Evolutionary conservation across 2,329 filamentous ascomycete species (phyloP).

Genomic region (Cladorrhinum sp.): DNA sequence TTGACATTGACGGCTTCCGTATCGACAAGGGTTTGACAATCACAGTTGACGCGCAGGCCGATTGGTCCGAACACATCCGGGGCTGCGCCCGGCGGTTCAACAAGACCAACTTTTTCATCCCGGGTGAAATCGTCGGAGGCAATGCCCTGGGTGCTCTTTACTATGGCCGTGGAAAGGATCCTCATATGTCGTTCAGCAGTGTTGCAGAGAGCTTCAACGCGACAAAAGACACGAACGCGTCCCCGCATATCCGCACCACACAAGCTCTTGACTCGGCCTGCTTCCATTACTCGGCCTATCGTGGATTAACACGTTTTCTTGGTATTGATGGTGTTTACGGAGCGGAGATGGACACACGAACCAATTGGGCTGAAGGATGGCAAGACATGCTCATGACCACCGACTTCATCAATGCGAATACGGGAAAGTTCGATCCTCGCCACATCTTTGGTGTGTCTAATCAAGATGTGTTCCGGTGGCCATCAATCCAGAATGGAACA

Average conservation of each 20-base stretch:
- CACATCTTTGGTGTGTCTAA: slow-evolving; percentile 42
- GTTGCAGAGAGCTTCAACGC: slow-evolving; percentile 37
- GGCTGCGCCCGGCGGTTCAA: slow-evolving; percentile 55
- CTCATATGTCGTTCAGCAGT: slow-evolving; percentile 23
- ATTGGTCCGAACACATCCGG: slow-evolving; percentile 56
- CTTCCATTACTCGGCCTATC: slow-evolving; percentile 60
- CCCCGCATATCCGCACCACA: slow-evolving; percentile 39
- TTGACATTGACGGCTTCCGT: slow-evolving; percentile 64
- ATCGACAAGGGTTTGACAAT: slow-evolving; percentile 66
- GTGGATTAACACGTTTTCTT: slow-evolving; percentile 56
- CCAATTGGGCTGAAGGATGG: slow-evolving; percentile 52
- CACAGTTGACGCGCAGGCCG: slow-evolving; percentile 57
- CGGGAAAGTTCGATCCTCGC: slow-evolving; percentile 20
- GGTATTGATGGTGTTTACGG: slow-evolving; percentile 56
- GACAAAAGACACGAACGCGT: slow-evolving; percentile 43
- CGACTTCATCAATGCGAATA: slow-evolving; percentile 24
- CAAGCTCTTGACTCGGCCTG: slow-evolving; percentile 41
- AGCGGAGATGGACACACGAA: slow-evolving; percentile 51
- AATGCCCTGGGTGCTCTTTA: slow-evolving; percentile 59
- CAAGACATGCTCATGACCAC: slow-evolving; percentile 50
- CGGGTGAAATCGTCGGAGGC: slow-evolving; percentile 61
- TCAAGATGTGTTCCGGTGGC: slow-evolving; percentile 64
- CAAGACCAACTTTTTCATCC: slow-evolving; percentile 63
- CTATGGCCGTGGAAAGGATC: slow-evolving; percentile 55
- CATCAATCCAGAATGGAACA: slow-evolving; percentile 53